A percentile compares a stretch with the other conserved stretches of the same genome.
Conservation (phyloP, 2,329 filamentous ascomycete species). For the Hypoxylon sp. region DNA sequence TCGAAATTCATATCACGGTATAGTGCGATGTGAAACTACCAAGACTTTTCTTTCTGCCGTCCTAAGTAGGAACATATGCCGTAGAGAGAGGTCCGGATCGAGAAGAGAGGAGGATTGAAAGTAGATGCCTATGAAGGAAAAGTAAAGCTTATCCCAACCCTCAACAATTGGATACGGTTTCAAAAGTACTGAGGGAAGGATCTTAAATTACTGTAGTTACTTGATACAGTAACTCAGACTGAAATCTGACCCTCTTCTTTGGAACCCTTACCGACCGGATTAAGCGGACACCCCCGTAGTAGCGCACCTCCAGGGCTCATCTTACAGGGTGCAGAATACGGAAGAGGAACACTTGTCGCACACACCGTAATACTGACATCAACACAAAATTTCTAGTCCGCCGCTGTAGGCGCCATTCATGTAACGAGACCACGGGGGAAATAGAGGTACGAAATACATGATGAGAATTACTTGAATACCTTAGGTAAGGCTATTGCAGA, state of each 20-base stretch:
- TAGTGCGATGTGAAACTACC: constrained; percentile 37
- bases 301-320: constrained; percentile 25
- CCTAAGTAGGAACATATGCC: constrained; percentile 16
- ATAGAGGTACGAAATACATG: constrained; percentile 30
- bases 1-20: constrained; percentile 38
- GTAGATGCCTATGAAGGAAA: constrained; percentile 26
- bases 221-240: constrained; percentile 36
- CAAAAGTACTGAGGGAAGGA: constrained; percentile 23
- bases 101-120: constrained; percentile 18
- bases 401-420: constrained; percentile 45
- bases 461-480: constrained; percentile 36
- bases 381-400: constrained; percentile 37
- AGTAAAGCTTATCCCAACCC: constrained; percentile 17
- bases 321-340: constrained; percentile 42
- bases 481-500: constrained; percentile 41
- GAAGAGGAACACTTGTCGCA: constrained; percentile 24
- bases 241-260: constrained; percentile 21
- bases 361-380: constrained; percentile 46
- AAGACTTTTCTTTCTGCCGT: constrained; percentile 23
- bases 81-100: constrained; percentile 19
- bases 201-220: constrained; percentile 39
- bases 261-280: constrained; percentile 32
- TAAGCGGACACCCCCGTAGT: constrained; percentile 34
- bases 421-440: constrained; percentile 24
- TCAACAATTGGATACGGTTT: constrained; percentile 38